phyloP scores from a whole-genome alignment of 2,329 filamentous ascomycete species.

The Sordariomycetes sp. region DNA sequence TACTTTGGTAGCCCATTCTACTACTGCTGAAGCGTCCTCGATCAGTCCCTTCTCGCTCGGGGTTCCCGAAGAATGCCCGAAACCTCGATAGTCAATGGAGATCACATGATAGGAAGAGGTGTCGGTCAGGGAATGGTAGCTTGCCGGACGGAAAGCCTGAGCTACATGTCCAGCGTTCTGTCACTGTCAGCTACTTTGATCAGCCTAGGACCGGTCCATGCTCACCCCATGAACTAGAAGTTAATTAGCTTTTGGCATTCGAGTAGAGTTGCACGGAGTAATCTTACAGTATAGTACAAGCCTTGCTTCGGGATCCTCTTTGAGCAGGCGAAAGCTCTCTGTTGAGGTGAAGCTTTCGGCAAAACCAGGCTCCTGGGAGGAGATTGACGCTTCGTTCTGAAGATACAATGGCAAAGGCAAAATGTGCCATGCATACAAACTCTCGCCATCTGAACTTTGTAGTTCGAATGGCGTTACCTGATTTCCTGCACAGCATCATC shows the following conservation, averaged over 20 bases:
- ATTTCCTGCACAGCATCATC: constrained; percentile 46
- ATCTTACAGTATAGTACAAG: constrained; percentile 54
- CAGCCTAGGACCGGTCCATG: background rate
- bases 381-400: constrained; percentile 56
- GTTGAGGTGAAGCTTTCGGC: constrained; percentile 44
- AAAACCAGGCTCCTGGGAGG: constrained; percentile 38
- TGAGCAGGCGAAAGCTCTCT: constrained; percentile 51
- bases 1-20: constrained; percentile 61
- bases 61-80: constrained; percentile 68
- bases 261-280: no score
- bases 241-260: no score
- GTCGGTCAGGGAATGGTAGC: constrained; percentile 68
- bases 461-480: constrained; percentile 84
- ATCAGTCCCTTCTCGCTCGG: constrained; percentile 78
- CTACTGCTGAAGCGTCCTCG: constrained; percentile 62
- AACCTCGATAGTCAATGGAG: constrained; percentile 87
- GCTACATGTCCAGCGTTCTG: constrained; percentile 82
- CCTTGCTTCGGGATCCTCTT: constrained; percentile 51
- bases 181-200: constrained; percentile 19
- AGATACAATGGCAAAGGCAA: constrained; percentile 70
- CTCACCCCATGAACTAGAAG: constrained; percentile 52
- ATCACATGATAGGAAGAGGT: constrained; percentile 71
- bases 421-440: constrained; percentile 84
- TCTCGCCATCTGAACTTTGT: constrained; percentile 64
- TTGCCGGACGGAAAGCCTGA: constrained; percentile 65